A percentile compares a stretch with the other conserved stretches of the same genome.
Evolutionary conservation across 2,329 filamentous ascomycete species (phyloP).

Genomic region (Knoxdaviesia proteae): DNA sequence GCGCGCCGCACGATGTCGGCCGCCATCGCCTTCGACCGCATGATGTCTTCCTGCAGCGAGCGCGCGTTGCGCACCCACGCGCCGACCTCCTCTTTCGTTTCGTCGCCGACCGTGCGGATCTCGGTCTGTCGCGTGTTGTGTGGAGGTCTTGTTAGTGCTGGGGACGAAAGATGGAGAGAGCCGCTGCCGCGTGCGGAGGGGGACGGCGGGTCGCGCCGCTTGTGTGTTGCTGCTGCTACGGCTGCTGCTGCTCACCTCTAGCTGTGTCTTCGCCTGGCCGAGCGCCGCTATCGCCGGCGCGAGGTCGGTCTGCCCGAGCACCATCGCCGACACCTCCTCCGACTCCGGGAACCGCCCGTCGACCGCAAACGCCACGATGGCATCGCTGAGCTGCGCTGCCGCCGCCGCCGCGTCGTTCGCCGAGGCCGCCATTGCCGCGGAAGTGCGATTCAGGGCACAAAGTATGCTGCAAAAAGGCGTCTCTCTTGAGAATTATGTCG

Average conservation of each 20-base stretch:
- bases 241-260: slow-evolving; percentile 15
- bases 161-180: too few relatives aligned
- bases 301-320: slow-evolving; percentile 16
- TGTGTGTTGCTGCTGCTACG: too few relatives aligned
- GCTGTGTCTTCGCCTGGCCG: slow-evolving; percentile 13
- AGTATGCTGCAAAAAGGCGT: too few relatives aligned
- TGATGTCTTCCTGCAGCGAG: slow-evolving; percentile 67
- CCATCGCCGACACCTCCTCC: slow-evolving; percentile 15
- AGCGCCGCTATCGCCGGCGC: slow-evolving; percentile 19
- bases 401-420: too few relatives aligned
- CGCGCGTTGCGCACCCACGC: slow-evolving; percentile 74
- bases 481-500: too few relatives aligned
- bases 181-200: too few relatives aligned
- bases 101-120: slow-evolving; percentile 55
- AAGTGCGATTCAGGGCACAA: too few relatives aligned
- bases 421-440: too few relatives aligned
- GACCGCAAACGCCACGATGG: slow-evolving; percentile 18
- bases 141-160: neutral
- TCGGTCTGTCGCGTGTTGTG: slow-evolving; percentile 28
- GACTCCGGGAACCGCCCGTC: slow-evolving; percentile 18
- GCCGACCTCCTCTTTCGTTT: slow-evolving; percentile 60
- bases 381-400: slow-evolving; percentile 13
- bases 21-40: slow-evolving; percentile 57
- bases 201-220: too few relatives aligned
- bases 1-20: slow-evolving; percentile 63